Evolutionary conservation across 441 rosid species (phyloP).

Genomic region (Eutrema salsugineum): DNA sequence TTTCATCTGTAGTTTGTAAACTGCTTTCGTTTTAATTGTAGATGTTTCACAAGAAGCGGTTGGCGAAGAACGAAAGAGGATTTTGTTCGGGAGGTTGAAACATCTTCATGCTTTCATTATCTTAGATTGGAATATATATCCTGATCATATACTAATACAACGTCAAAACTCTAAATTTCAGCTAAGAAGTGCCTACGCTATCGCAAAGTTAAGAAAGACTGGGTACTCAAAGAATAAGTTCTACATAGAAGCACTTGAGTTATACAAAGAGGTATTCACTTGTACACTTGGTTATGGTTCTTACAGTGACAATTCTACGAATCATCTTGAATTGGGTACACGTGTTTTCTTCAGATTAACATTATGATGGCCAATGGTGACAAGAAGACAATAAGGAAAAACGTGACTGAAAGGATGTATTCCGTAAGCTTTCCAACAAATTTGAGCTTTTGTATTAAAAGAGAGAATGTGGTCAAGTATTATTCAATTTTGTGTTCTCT

Average conservation of each 20-base stretch:
- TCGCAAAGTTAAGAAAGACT: constrained; percentile 74
- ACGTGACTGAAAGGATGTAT: constrained; percentile 84
- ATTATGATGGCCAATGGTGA: constrained; percentile 68
- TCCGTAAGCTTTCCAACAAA: constrained; percentile 55
- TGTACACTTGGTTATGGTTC: not conserved
- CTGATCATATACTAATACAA: not conserved
- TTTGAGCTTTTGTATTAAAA: not conserved
- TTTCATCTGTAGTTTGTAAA: not conserved
- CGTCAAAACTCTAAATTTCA: constrained; percentile 35
- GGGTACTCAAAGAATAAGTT: constrained; percentile 78
- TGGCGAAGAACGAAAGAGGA: constrained; percentile 94
- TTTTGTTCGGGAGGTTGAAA: constrained; percentile 59
- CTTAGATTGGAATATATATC: not conserved
- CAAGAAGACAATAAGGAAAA: constrained; percentile 68
- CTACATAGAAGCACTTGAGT: constrained; percentile 67
- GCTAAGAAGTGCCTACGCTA: constrained; percentile 87
- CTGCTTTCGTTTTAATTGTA: constrained; percentile 26
- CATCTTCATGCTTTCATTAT: not conserved
- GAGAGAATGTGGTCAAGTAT: not conserved
- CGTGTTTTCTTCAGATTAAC: constrained; percentile 55
- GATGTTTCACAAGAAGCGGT: constrained; percentile 84
- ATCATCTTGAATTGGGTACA: constrained; percentile 16
- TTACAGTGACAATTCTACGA: not conserved
- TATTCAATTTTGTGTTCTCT: constrained; percentile 6
- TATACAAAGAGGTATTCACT: constrained; percentile 72